phyloP scores from a whole-genome alignment of 768 basidiomycete species.

The Rhodocollybia butyracea region DNA sequence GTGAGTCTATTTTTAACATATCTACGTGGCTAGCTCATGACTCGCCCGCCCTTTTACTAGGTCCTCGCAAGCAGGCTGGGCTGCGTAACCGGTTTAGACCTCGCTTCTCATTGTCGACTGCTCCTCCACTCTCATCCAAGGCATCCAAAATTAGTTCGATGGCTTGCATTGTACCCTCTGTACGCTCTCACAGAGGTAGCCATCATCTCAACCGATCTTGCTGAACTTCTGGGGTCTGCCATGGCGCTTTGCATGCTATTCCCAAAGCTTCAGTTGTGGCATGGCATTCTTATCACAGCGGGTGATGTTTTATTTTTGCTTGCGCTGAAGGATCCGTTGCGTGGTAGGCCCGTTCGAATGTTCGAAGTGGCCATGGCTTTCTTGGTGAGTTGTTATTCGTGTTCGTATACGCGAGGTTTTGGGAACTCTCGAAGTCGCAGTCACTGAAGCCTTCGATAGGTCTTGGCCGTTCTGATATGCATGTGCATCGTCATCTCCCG shows the following conservation, averaged over 20 bases:
- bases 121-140: conserved; percentile 63
- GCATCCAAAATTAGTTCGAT: conserved; percentile 53
- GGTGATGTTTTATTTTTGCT: conserved; percentile 70
- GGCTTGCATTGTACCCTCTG: conserved; percentile 61
- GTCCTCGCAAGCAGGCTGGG: conserved; percentile 79
- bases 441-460: too few relatives aligned
- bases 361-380: conserved; percentile 66
- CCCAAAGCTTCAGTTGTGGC: conserved; percentile 66
- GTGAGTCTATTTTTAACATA: conserved; percentile 25
- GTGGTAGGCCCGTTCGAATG: conserved; percentile 59
- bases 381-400: conserved; percentile 42
- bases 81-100: conserved; percentile 71
- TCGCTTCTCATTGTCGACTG: conserved; percentile 54
- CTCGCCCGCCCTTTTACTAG: conserved; percentile 29
- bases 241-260: conserved; percentile 78
- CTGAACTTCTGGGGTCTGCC: conserved; percentile 79
- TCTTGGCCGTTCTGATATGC: conserved; percentile 70
- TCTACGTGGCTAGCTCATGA: not conserved
- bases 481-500: conserved; percentile 75
- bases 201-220: conserved; percentile 75
- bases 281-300: conserved; percentile 65
- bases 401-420: not conserved
- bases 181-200: conserved; percentile 66
- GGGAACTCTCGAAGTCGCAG: too few relatives aligned
- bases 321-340: conserved; percentile 65